Base-by-base conservation (phyloP, 345 rosid species). In the Melastoma malabathricum region DNA sequence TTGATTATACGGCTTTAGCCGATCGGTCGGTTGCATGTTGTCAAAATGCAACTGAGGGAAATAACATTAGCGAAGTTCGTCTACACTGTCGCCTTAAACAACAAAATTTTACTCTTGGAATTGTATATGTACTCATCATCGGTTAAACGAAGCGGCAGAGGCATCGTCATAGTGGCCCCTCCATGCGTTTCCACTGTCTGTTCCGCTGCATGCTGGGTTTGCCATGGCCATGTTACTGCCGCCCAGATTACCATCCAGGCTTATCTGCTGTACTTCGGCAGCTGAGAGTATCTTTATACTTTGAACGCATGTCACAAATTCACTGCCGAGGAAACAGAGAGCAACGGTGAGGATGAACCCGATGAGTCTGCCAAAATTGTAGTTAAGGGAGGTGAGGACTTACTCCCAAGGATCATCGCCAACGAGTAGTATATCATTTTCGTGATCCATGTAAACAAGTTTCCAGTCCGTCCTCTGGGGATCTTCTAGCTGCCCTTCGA, bases 391-490 rank as follows among this genome's bases (percentile, higher is more conserved):
- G 31, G 54, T 19, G 6, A 27, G 25, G 27, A 75, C 98, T 74
- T 82, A 82, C 98, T 92, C 95, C 97, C 98, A 92, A 39, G 98
- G 98, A 65, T 92, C 97, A 50, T 92, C 98, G 3, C 98, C 98
- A 44, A 87, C 95, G 20, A 87, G 98, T 43, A 92, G 64, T 52
- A 92, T 84, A 60, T 92, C 97, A 47, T 87, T 87, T 62, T 92
- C 98, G 46, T 77, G 97, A 67, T 92, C 98, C 3, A 86, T 80
- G 54, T 82, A 92, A 14, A 92, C 97, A 47, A 92, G 75, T 71
- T 92, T 84, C 97, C 97, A 87, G 34, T 84, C 95, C 12, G 93
- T 84, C 59, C 83, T 76, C 65, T 79, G 89, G 1, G 82, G 98
- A 73, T 82, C 97, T 71, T 87, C 95, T 39, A 92, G 73, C 73